These are phyloP conservation scores for Volvox africanus DNA, from an alignment of 139 green algal genomes.

Conservation along the genomic window DNA sequence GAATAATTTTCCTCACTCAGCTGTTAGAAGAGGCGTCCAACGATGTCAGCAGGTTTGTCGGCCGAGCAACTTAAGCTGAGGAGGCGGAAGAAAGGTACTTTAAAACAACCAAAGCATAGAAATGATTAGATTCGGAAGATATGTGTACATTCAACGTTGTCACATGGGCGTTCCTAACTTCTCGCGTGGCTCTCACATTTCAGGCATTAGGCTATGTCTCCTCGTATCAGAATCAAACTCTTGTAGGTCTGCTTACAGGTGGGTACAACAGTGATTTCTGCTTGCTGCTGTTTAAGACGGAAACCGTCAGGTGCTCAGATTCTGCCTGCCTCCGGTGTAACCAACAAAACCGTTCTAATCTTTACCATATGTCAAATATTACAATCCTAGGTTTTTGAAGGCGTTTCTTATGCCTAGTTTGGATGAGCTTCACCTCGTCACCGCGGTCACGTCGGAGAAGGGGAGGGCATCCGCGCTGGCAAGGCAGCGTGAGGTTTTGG, in stretches of 20 bases:
- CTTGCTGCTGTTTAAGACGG: too few species aligned
- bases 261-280: not conserved
- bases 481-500: constrained; percentile 28
- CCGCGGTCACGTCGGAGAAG: not conserved
- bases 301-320: too few species aligned
- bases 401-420: constrained; percentile 4
- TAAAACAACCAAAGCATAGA: too few species aligned
- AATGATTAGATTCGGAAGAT: too few species aligned
- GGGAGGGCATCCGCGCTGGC: not conserved
- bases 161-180: too few species aligned
- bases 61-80: not conserved
- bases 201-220: constrained; percentile 19
- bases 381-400: constrained; percentile 11
- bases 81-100: not conserved
- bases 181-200: not conserved
- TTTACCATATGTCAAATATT: not conserved
- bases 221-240: constrained; percentile 11
- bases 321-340: too few species aligned
- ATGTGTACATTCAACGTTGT: too few species aligned
- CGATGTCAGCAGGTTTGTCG: not conserved
- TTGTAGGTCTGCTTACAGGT: constrained; percentile 26
- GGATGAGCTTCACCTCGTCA: constrained; percentile 34
- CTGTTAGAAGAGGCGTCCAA: not conserved
- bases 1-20: too few species aligned
- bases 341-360: too few species aligned